A percentile compares a stretch with the other conserved stretches of the same genome.
Conservation (phyloP, 441 rosid genomes). For the Eruca vesicaria region DNA sequence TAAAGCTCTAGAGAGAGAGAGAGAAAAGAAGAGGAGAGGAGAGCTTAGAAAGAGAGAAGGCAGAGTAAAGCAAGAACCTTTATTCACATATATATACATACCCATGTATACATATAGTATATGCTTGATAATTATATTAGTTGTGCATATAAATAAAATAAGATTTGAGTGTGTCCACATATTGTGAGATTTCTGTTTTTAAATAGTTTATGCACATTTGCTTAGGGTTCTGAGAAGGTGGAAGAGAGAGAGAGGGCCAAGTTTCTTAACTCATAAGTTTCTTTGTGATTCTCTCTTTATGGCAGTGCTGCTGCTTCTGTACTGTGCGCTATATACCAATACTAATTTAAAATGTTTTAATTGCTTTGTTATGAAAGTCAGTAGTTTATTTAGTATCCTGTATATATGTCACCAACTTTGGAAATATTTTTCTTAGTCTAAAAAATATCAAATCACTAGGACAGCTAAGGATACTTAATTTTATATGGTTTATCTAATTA, state of each 20-base stretch:
- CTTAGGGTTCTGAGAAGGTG: slow-evolving; percentile 36
- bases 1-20: slow-evolving; percentile 38
- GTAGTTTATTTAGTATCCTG: background rate
- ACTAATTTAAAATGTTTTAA: background rate
- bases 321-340: slow-evolving; percentile 14
- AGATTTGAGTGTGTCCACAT: slow-evolving; percentile 27
- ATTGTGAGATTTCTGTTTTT: slow-evolving; percentile 26
- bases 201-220: slow-evolving; percentile 23
- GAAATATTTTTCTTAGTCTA: background rate
- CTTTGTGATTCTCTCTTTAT: slow-evolving; percentile 33
- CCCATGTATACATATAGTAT: slow-evolving; percentile 12
- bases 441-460: background rate
- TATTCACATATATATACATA: slow-evolving; percentile 29
- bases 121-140: slow-evolving; percentile 9
- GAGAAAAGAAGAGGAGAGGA: slow-evolving; percentile 33
- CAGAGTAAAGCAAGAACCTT: slow-evolving; percentile 35
- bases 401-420: background rate
- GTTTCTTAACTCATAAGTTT: slow-evolving; percentile 40
- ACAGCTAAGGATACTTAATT: background rate
- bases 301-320: slow-evolving; percentile 26
- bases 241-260: slow-evolving; percentile 21
- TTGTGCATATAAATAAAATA: slow-evolving; percentile 10
- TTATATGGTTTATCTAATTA: background rate
- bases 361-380: slow-evolving; percentile 2
- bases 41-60: slow-evolving; percentile 34